Base-by-base conservation (phyloP, 306 rosid species). In the Begonia peltatifolia region DNA sequence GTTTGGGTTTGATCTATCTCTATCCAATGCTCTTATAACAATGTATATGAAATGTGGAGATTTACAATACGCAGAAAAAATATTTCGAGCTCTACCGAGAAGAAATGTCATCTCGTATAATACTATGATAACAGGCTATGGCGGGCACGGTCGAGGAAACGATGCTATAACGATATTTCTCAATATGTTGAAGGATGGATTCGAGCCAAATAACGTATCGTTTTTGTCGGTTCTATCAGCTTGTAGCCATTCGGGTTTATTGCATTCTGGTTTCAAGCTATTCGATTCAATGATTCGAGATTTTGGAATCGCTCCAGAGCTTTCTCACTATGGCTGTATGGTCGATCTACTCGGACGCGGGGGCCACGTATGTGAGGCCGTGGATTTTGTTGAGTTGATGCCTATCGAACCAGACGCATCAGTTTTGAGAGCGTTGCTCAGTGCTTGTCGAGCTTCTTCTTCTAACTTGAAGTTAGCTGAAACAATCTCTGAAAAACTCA, bases 291-390 rank as follows among this genome's bases (percentile, higher is more conserved):
- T 72, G 76, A 68, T 69, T 13, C 23, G 51, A 55, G 73, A 69
- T 59, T 67, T 69, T 20, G 52, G 67, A 42, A 56, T 76, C 14
- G 52, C 68, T 62, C 78, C 76, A 1, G 63, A 76, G 53, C 76
- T 69, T 53, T 59, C 52, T 65, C 78, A 76, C 56, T 72, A 69
- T 62, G 82, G 76, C 50, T 68, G 78, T 46, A 56, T 72, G 61
- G 76, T 69, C 18, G 79, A 72, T 63, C 75, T 76, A 44, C 78
- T 76, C 41, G 73, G 78, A 20, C 82, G 78, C 9, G 76, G 76
- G 59, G 75, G 75, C 41, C 65, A 52, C 10, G 55, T 65, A 23
- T 53, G 46, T 25, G 75, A 72, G 65, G 82, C 78, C 35, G 65
- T 55, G 48, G 63, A 66, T 47, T 72, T 72, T 42, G 62, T 76